Percentiles rank a stretch among this genome's conserved stretches.
Conservation (phyloP, 805 yeast species). For the Novakomyces olei region DNA sequence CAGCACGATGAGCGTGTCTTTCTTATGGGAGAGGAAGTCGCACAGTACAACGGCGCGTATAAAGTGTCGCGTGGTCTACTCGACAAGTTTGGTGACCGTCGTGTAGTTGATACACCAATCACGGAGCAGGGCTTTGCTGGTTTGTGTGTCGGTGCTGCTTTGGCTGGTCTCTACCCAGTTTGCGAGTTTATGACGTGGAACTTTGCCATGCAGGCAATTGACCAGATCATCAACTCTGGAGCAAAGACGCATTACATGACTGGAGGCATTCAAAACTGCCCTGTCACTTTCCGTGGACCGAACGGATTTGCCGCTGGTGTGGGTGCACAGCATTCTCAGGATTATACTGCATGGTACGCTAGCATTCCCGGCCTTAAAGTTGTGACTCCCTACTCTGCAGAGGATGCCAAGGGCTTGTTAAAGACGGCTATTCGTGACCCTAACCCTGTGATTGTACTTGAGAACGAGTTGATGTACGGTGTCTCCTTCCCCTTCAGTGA, state of each 20-base stretch:
- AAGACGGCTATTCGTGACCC: constrained; percentile 98
- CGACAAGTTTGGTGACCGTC: constrained; percentile 84
- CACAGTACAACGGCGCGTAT: constrained; percentile 98
- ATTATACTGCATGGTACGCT: constrained; percentile 94
- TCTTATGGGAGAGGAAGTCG: constrained; percentile 97
- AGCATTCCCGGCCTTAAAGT: constrained; percentile 96
- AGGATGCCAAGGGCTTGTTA: constrained; percentile 84
- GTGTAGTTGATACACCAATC: constrained; percentile 90
- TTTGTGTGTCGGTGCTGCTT: constrained; percentile 84
- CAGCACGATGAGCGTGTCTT: constrained; percentile 88
- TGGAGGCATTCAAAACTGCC: constrained; percentile 96
- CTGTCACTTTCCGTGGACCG: constrained; percentile 96
- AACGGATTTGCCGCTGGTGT: constrained; percentile 99
- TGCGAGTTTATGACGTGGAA: constrained; percentile 98
- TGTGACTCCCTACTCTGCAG: constrained; percentile 82
- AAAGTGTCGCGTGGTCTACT: constrained; percentile 87
- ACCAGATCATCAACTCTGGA: constrained; percentile 93
- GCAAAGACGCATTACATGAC: constrained; percentile 98
- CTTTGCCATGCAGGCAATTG: constrained; percentile 99
- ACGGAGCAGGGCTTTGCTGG: constrained; percentile 99
- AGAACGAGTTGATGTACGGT: constrained; percentile 87
- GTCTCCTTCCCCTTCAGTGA: constrained; percentile 75
- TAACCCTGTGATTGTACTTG: constrained; percentile 87
- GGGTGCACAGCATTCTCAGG: constrained; percentile 98
- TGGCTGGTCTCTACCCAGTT: constrained; percentile 86